Evolutionary conservation across 768 basidiomycete species (phyloP).

Genomic region (Podaxis mareebaensis): DNA sequence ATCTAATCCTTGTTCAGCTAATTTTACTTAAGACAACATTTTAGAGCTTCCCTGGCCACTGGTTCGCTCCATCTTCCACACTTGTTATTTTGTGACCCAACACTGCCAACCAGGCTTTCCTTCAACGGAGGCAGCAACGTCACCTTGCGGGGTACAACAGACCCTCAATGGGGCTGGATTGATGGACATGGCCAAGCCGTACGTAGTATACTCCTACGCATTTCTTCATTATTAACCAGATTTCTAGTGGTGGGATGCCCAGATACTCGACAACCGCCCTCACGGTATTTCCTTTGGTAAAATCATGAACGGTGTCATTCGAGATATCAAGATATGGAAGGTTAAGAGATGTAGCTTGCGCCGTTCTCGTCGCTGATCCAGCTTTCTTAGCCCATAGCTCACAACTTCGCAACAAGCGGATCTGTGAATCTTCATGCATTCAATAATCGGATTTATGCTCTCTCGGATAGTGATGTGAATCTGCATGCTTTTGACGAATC

Average conservation of each 20-base stretch:
- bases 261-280: conserved; percentile 53
- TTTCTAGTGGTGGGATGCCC: conserved; percentile 58
- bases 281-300: conserved; percentile 56
- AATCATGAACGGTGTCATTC: conserved; percentile 53
- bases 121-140: conserved; percentile 59
- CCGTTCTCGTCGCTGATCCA: not conserved
- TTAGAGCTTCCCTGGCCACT: conserved; percentile 47
- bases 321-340: conserved; percentile 59
- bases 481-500: not conserved
- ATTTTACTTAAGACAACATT: not conserved
- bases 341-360: conserved; percentile 22
- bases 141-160: conserved; percentile 53
- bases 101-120: conserved; percentile 41
- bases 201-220: conserved; percentile 7
- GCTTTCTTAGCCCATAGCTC: conserved; percentile 49
- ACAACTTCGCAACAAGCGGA: conserved; percentile 57
- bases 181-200: conserved; percentile 60
- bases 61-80: conserved; percentile 29
- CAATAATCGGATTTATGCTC: conserved; percentile 55
- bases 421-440: conserved; percentile 50
- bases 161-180: conserved; percentile 67
- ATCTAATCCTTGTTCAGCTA: not conserved
- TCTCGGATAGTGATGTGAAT: conserved; percentile 43
- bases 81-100: not conserved
- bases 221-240: not conserved